Evolutionary conservation across 768 basidiomycete genomes (phyloP).

Genomic region (Thelephora aurantiotincta): DNA sequence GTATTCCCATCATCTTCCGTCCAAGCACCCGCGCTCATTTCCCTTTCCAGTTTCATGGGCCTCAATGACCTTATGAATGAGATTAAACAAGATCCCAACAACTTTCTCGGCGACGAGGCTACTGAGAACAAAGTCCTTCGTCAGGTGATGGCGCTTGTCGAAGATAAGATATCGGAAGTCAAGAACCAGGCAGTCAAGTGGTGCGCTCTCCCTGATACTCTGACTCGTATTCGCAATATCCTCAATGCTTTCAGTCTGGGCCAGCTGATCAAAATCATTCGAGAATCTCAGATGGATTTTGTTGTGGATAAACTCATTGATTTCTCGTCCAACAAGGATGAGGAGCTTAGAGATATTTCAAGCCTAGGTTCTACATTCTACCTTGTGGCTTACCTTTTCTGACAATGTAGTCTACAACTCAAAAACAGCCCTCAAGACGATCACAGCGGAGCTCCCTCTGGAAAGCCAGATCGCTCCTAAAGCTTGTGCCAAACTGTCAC

Average conservation of each 20-base stretch:
- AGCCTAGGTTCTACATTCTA: conserved; percentile 51
- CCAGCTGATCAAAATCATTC: conserved; percentile 80
- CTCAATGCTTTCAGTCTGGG: conserved; percentile 44
- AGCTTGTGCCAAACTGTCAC: conserved; percentile 73
- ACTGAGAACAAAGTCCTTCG: conserved; percentile 76
- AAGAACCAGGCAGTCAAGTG: conserved; percentile 97
- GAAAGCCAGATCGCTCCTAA: conserved; percentile 68
- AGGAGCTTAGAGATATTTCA: conserved; percentile 89
- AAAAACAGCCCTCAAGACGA: conserved; percentile 75
- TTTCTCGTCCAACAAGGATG: conserved; percentile 76
- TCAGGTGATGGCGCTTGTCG: conserved; percentile 74
- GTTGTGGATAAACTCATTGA: conserved; percentile 86
- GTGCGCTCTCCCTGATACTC: conserved; percentile 26
- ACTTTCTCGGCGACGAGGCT: conserved; percentile 72
- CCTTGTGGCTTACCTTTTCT: neutral
- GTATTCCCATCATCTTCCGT: conserved; percentile 25
- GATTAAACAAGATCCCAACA: conserved; percentile 62
- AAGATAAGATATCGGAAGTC: conserved; percentile 95
- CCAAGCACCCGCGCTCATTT: conserved; percentile 6
- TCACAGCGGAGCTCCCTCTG: conserved; percentile 78
- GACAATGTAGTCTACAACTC: neutral
- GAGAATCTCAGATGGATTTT: conserved; percentile 66
- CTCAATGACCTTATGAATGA: conserved; percentile 88
- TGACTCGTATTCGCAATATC: neutral
- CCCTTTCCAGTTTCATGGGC: conserved; percentile 75